Percentiles rank a stretch among this genome's conserved stretches.
Conservation (phyloP, 2,329 filamentous ascomycete genomes). For the Pseudogymnoascus sp. region DNA sequence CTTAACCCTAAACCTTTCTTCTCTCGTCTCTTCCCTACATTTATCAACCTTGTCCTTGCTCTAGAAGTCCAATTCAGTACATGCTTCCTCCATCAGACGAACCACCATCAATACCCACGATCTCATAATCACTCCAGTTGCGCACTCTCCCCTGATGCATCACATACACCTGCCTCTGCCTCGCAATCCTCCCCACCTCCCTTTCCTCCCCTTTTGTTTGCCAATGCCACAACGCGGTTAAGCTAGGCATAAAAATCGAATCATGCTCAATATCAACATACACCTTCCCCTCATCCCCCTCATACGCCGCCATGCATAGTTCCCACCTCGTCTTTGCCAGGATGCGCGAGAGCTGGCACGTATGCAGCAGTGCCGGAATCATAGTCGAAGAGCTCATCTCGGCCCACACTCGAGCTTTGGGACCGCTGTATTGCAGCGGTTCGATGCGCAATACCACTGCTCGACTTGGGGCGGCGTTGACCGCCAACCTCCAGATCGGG, state of each 20-base stretch:
- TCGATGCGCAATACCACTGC: neutral
- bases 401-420: neutral
- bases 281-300: neutral
- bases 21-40: neutral
- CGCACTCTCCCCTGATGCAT: neutral
- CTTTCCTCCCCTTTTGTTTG: neutral
- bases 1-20: neutral
- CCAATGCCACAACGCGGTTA: neutral
- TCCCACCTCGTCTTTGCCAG: neutral
- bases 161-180: neutral
- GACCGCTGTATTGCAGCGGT: neutral
- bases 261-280: neutral
- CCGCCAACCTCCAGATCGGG: neutral
- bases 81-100: no score
- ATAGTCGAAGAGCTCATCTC: neutral
- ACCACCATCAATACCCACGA: no score
- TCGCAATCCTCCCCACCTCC: neutral
- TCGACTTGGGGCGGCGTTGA: neutral
- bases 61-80: no score
- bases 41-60: neutral
- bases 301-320: neutral
- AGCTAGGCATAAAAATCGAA: neutral
- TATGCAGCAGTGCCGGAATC: neutral
- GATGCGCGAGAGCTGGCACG: neutral
- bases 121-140: neutral